Evolutionary conservation across 169 alveolate genomes (phyloP).

Genomic region (Eimeria acervulina): DNA sequence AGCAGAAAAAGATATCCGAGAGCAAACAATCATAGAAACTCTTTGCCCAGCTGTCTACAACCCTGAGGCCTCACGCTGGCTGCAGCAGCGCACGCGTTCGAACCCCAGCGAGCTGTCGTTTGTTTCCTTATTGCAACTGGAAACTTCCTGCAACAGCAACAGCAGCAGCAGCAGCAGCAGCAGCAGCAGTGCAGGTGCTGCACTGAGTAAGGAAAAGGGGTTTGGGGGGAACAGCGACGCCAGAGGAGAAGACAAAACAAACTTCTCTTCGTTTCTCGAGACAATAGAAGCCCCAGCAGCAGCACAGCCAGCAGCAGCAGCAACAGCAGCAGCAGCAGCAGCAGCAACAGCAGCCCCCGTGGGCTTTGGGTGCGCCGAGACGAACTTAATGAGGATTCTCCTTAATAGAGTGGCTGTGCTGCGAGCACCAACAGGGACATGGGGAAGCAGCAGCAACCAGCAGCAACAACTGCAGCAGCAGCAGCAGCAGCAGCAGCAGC

Average conservation of each 20-base stretch:
- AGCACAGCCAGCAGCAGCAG: background rate
- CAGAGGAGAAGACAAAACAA: too few species aligned
- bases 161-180: background rate
- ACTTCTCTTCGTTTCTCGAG: too few species aligned
- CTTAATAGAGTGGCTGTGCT: background rate
- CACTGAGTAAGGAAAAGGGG: too few species aligned
- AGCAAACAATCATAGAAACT: background rate
- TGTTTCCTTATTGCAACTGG: background rate
- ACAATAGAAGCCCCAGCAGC: background rate
- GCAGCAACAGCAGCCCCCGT: background rate
- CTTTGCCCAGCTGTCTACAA: constrained; percentile 9
- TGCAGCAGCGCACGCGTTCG: background rate
- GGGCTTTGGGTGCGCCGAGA: too few species aligned
- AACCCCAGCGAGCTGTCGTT: too few species aligned
- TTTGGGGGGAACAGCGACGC: too few species aligned
- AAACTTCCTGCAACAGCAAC: background rate
- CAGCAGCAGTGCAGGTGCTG: background rate
- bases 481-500: background rate
- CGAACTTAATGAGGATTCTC: too few species aligned
- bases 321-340: background rate
- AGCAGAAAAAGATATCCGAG: background rate
- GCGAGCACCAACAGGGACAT: background rate
- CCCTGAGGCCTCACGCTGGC: constrained; percentile 46
- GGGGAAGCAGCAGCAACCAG: background rate
- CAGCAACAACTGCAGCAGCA: background rate